Percentiles rank a stretch among this genome's conserved stretches.
Conservation (phyloP, 1,284 basidiomycete species). For the Irpex rosettiformis region DNA sequence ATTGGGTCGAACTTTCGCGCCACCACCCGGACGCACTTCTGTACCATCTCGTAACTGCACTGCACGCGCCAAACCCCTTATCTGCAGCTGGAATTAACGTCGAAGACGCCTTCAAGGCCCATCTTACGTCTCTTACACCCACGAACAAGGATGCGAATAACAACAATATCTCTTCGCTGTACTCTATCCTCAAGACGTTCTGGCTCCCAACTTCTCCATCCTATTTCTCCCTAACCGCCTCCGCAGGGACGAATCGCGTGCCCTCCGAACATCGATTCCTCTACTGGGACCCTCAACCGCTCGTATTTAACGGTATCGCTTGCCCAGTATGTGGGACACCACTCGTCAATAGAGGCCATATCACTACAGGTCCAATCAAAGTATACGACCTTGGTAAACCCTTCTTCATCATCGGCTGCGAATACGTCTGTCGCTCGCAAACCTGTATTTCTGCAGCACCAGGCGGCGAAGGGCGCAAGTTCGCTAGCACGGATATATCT, state of each 20-base stretch:
- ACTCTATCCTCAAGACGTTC: conserved; percentile 72
- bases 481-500: conserved; percentile 64
- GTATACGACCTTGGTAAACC: conserved; percentile 72
- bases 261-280: conserved; percentile 70
- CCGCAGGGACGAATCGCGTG: conserved; percentile 57
- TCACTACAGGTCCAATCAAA: conserved; percentile 66
- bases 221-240: conserved; percentile 72
- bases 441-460: conserved; percentile 42
- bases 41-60: conserved; percentile 46
- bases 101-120: conserved; percentile 71
- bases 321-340: conserved; percentile 59
- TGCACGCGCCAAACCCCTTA: conserved; percentile 55
- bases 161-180: conserved; percentile 60
- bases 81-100: conserved; percentile 54
- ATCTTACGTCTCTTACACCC: conserved; percentile 56
- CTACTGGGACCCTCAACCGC: conserved; percentile 75
- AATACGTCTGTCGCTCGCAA: conserved; percentile 58
- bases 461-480: conserved; percentile 52
- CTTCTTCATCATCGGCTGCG: conserved; percentile 78
- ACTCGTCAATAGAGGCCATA: conserved; percentile 61
- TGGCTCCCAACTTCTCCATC: conserved; percentile 73
- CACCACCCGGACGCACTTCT: conserved; percentile 54
- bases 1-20: conserved; percentile 57
- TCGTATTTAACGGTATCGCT: conserved; percentile 71
- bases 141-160: conserved; percentile 34